phyloP scores from a whole-genome alignment of 2,329 filamentous ascomycete genomes.

The Fusarium nygamai region DNA sequence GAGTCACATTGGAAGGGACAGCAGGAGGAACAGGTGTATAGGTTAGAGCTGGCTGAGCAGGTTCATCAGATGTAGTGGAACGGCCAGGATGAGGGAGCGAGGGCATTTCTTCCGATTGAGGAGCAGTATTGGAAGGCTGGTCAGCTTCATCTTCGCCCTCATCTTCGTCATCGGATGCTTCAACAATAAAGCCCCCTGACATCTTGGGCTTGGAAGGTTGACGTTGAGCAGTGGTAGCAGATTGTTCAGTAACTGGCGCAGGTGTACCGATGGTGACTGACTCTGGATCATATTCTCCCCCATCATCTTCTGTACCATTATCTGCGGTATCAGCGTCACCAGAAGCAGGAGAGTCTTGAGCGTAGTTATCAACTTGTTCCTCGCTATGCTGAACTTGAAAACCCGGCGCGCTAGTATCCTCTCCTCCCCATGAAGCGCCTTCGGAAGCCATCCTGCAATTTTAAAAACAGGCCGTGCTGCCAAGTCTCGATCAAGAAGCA shows the following conservation, averaged over 20 bases:
- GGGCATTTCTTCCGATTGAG: conserved; percentile 17
- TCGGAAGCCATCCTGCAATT: conserved; percentile 51
- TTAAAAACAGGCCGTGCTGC: conserved; percentile 1
- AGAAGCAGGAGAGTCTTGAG: conserved; percentile 57
- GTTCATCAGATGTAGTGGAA: conserved; percentile 37
- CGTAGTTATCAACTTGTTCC: conserved; percentile 63
- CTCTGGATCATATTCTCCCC: conserved; percentile 67
- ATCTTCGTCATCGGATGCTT: conserved; percentile 69
- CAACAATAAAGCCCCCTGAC: conserved; percentile 68
- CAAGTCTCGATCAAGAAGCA: conserved; percentile 15
- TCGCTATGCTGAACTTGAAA: conserved; percentile 65
- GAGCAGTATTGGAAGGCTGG: conserved; percentile 40
- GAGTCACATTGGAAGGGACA: conserved; percentile 47
- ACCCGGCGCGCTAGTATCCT: conserved; percentile 65
- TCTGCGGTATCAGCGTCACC: conserved; percentile 62
- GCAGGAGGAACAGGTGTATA: conserved; percentile 26
- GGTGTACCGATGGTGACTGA: conserved; percentile 59
- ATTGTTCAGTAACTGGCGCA: conserved; percentile 49
- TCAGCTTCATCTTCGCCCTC: conserved; percentile 61
- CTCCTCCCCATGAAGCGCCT: conserved; percentile 61
- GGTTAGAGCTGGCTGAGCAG: conserved; percentile 28
- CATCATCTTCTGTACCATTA: conserved; percentile 63
- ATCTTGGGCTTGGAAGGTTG: conserved; percentile 64
- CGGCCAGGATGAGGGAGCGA: conserved; percentile 23
- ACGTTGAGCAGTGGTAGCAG: conserved; percentile 44